Conservation (phyloP, 2,329 filamentous ascomycete species). For the Penicillium sp. region DNA sequence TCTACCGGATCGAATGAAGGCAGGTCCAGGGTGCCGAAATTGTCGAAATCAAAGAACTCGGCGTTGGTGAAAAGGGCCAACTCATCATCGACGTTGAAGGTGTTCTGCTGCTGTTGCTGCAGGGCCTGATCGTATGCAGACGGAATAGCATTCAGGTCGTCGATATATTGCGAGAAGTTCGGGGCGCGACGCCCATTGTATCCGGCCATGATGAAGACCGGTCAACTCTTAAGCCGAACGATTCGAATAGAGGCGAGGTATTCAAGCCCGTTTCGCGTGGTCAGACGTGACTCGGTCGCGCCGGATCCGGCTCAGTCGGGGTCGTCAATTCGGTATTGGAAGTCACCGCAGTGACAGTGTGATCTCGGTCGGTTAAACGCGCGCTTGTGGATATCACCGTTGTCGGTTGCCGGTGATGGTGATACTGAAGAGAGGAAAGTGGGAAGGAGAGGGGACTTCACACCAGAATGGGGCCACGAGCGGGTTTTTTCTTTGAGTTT, state of each 20-base stretch:
- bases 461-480: constrained; percentile 9
- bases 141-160: constrained; percentile 73
- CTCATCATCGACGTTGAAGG: constrained; percentile 67
- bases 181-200: constrained; percentile 75
- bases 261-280: constrained; percentile 11
- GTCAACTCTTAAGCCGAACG: not conserved
- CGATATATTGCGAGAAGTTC: constrained; percentile 87
- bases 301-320: constrained; percentile 20
- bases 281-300: constrained; percentile 14
- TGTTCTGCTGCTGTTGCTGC: constrained; percentile 59
- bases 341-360: not conserved
- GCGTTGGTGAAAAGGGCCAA: constrained; percentile 79
- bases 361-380: not conserved
- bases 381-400: not conserved
- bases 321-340: not conserved
- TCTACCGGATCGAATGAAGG: constrained; percentile 34
- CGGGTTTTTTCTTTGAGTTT: constrained; percentile 21
- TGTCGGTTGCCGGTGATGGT: not conserved
- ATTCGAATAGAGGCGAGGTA: not conserved
- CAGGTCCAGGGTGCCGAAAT: constrained; percentile 35
- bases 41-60: constrained; percentile 77
- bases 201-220: constrained; percentile 59
- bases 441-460: not conserved
- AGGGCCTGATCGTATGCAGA: constrained; percentile 62
- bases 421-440: not conserved